Conservation (phyloP, 441 rosid species). For the Croton laevigatus region DNA sequence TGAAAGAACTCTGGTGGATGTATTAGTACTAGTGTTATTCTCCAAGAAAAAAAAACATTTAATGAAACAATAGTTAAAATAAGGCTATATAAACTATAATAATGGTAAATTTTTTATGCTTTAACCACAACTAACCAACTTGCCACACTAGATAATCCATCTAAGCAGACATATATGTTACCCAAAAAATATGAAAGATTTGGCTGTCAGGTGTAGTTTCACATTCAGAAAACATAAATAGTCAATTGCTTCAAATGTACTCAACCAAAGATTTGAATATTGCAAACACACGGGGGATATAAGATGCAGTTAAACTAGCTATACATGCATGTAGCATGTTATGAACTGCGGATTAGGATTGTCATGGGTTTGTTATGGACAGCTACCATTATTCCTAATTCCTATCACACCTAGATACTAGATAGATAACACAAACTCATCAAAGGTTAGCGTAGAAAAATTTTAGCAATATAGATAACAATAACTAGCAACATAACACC, state of each 20-base stretch:
- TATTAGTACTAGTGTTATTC: neutral
- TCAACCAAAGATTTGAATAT: neutral
- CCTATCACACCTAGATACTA: neutral
- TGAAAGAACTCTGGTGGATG: neutral
- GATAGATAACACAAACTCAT: neutral
- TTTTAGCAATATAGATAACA: neutral
- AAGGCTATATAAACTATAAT: constrained; percentile 2
- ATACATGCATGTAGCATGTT: neutral
- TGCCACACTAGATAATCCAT: neutral
- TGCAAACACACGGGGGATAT: too few relatives aligned
- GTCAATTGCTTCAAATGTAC: neutral
- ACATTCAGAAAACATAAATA: neutral
- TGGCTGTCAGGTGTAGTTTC: too few relatives aligned
- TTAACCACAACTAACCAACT: neutral
- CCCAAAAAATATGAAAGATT: neutral
- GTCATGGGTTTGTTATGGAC: too few relatives aligned
- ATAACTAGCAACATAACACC: neutral
- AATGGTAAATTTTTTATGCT: neutral
- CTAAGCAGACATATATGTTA: neutral
- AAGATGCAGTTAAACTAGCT: too few relatives aligned
- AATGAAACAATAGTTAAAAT: neutral
- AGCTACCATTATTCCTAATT: too few relatives aligned
- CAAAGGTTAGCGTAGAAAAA: neutral
- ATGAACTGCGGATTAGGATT: too few relatives aligned
- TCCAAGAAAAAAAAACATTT: neutral